phyloP scores from a whole-genome alignment of 176 grass and related monocot species.

The Paspalum notatum region DNA sequence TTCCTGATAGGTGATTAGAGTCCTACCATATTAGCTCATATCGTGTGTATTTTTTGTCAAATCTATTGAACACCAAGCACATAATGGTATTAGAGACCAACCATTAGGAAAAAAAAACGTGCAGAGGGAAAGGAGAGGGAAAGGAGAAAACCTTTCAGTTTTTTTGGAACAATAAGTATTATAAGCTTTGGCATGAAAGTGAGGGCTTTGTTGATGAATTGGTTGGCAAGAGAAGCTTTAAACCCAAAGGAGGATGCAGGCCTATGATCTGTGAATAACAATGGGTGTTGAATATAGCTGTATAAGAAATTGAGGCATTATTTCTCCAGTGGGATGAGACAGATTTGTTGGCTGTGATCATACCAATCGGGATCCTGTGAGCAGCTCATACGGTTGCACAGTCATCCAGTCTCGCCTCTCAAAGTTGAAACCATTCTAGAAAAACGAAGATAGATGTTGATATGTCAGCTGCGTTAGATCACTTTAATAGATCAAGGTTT shows the following conservation, averaged over 20 bases:
- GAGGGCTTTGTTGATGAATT: slow-evolving; percentile 89
- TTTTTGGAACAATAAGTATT: slow-evolving; percentile 91
- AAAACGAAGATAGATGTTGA: slow-evolving; percentile 38
- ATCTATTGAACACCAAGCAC: slow-evolving; percentile 48
- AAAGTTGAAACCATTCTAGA: slow-evolving; percentile 90
- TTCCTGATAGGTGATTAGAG: slow-evolving; percentile 67
- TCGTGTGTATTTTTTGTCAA: slow-evolving; percentile 63
- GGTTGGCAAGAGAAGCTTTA: slow-evolving; percentile 83
- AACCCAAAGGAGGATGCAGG: slow-evolving; percentile 89
- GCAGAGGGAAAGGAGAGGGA: background rate
- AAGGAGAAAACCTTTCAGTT: slow-evolving; percentile 66
- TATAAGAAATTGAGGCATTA: slow-evolving; percentile 5
- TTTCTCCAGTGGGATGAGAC: slow-evolving; percentile 15
- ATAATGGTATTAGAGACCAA: background rate
- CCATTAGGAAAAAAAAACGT: slow-evolving; percentile 6
- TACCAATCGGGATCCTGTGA: slow-evolving; percentile 79
- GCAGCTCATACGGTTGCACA: slow-evolving; percentile 74
- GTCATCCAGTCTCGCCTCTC: slow-evolving; percentile 93
- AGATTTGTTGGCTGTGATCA: slow-evolving; percentile 13
- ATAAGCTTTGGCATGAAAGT: slow-evolving; percentile 89
- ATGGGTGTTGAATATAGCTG: background rate
- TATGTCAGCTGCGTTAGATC: background rate
- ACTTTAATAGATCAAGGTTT: background rate
- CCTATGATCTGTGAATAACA: slow-evolving; percentile 79
- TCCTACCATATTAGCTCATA: slow-evolving; percentile 92